Evolutionary conservation across 2,329 filamentous ascomycete genomes (phyloP), one percentile per base, ranked within the genome.

Genomic region (Aspergillus novofumigatus): DNA sequence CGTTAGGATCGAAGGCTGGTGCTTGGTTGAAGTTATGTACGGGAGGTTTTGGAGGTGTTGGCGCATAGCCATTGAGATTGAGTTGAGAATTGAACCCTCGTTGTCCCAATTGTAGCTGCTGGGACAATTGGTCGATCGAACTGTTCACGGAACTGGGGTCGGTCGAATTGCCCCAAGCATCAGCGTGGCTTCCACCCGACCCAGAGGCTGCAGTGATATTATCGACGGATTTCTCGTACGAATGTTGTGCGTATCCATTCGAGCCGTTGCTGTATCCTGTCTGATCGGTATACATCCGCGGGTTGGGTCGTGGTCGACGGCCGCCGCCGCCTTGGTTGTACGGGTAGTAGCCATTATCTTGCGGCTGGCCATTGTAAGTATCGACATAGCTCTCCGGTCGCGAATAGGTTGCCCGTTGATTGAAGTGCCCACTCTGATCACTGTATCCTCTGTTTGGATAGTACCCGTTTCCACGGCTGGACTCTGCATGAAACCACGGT

Each of bases 131-230:
- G 70, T 96, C 91, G 65, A 95, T 85, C 1, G 91, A 96, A 77
- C 91, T 95, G 76, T 96, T 96, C 70, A 96, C 90, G 69, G 92
- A 96, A 77, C 90, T 94, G 78, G 90, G 92, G 70, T 96, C 92
- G 58, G 91, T 96, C 62, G 88, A 87, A 73, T 94, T 92, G 55
- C 86, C 87, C 69, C 84, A 87, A 11, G 86, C 86, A 57, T 96
- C 92, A 53, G 80, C 79, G 54, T 61, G 87, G 85, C 85, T 89
- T 51, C 86, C 89, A 67, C 86, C 87, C 10, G 86, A 86, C 20
- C 68, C 71, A 3, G 58, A 87, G 20, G 64, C 88, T 11, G 90
- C 91, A 41, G 89, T 89, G 48, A 95, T 88, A 1, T 91, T 96
- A 72, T 96, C 92, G 73, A 93, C 90, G 1, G 91, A 94, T 62